Evolutionary conservation across 1,139 yeast genomes (phyloP), one percentile per base, ranked within the genome.

Genomic region (Kodamaea suecica): DNA sequence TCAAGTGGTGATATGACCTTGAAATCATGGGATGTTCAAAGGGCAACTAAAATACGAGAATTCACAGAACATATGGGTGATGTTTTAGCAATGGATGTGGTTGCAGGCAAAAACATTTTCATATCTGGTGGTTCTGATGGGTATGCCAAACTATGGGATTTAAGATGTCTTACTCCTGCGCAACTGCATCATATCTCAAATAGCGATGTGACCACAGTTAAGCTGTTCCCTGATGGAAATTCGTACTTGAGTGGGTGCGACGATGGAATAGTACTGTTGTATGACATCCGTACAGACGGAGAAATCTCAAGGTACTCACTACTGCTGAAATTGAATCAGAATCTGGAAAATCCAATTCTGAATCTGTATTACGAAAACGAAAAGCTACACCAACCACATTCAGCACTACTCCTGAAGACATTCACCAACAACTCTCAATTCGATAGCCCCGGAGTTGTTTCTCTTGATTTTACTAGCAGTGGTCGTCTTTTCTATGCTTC

Each of bases 1-100:
- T 74, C 82, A 1, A 80, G 92, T 33, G 96, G 95, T 4, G 97
- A 90, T 55, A 78, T 81, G 81, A 78, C 94, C 1, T 76, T 88
- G 48, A 71, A 76, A 3, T 57, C 80, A 39, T 90, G 97, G 97
- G 96, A 90, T 55, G 66, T 86, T 19, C 65, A 70, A 19, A 76
- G 75, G 43, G 81, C 85, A 1, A 63, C 63, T 17, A 68, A 73
- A 43, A 59, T 73, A 1, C 61, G 76, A 23, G 81, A 78, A 31
- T 85, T 74, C 53, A 61, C 76, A 8, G 95, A 84, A 40, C 95
- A 88, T 59, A 58, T 83, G 17, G 95, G 95, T 5, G 96, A 86
- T 55, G 86, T 90, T 13, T 63, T 85, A 37, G 67, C 80, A 24
- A 49, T 87, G 38, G 63, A 67, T 17, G 59, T 61, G 63, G 14